A percentile compares a stretch with the other conserved stretches of the same genome.
phyloP scores from a whole-genome alignment of 345 rosid species.

The Gossypium stocksii region DNA sequence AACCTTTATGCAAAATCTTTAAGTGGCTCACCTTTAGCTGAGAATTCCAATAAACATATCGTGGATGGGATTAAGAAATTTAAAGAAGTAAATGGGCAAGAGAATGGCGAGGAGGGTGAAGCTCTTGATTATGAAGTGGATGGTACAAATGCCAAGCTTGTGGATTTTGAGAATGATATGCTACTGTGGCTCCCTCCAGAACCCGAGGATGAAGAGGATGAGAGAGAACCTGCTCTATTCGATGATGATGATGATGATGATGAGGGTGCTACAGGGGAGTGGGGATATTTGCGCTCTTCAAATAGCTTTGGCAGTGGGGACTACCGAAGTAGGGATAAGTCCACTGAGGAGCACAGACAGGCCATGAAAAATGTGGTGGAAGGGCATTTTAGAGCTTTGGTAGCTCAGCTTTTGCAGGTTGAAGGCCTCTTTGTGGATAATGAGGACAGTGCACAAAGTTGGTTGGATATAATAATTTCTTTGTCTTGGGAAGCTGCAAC shows the following conservation, averaged over 20 bases:
- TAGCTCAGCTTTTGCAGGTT: constrained; percentile 73
- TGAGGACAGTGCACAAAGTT: constrained; percentile 59
- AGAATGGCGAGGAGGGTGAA: constrained; percentile 43
- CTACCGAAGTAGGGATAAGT: constrained; percentile 47
- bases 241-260: constrained; percentile 60
- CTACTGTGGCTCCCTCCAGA: constrained; percentile 90
- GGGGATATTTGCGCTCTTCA: constrained; percentile 71
- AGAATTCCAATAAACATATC: constrained; percentile 38
- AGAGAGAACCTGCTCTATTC: constrained; percentile 65
- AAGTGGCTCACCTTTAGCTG: constrained; percentile 39
- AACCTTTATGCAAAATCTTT: constrained; percentile 33
- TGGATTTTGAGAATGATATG: constrained; percentile 86
- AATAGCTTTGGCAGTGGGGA: constrained; percentile 70
- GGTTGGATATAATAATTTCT: constrained; percentile 87
- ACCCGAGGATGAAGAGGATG: constrained; percentile 94
- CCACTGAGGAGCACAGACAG: constrained; percentile 51
- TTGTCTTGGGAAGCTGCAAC: constrained; percentile 97
- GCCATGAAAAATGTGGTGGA: constrained; percentile 81
- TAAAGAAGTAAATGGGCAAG: constrained; percentile 32
- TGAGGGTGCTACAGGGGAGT: constrained; percentile 64
- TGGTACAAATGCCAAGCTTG: constrained; percentile 50
- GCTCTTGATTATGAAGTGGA: constrained; percentile 43
- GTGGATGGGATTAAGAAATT: constrained; percentile 30
- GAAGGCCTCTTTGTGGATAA: constrained; percentile 60
- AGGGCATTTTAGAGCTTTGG: constrained; percentile 87